A percentile compares a stretch with the other conserved stretches of the same genome.
Conservation (phyloP, 2,329 filamentous ascomycete species). For the Aspergillus oerlinghausenensis region DNA sequence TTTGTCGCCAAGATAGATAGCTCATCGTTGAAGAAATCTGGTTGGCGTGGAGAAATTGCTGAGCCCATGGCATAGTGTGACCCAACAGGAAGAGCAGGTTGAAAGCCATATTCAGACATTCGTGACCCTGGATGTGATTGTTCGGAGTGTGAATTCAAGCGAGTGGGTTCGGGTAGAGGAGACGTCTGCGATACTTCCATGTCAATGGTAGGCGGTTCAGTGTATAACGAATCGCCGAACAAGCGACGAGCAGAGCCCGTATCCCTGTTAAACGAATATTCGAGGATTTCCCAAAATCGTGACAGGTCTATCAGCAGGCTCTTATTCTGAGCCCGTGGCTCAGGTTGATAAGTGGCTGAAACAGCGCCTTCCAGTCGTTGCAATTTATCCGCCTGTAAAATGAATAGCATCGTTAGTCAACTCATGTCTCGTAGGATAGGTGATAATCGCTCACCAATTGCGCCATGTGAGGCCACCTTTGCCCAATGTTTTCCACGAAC, state of each 20-base stretch:
- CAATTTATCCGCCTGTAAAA: constrained; percentile 39
- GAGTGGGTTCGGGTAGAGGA: constrained; percentile 41
- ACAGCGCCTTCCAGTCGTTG: constrained; percentile 42
- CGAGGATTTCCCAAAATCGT: constrained; percentile 47
- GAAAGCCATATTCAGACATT: constrained; percentile 17
- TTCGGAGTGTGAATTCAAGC: constrained; percentile 26
- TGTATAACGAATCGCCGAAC: constrained; percentile 41
- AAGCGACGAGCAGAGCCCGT: constrained; percentile 32
- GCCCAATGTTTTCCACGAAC: constrained; percentile 41
- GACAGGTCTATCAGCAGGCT: constrained; percentile 44
- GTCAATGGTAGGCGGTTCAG: constrained; percentile 20
- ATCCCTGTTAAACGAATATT: constrained; percentile 43
- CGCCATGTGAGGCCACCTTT: constrained; percentile 44
- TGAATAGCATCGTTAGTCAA: neutral
- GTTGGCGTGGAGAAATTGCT: constrained; percentile 19
- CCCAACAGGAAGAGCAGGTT: constrained; percentile 11
- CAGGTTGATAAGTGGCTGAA: constrained; percentile 39
- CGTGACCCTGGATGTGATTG: constrained; percentile 8
- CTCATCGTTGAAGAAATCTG: constrained; percentile 36
- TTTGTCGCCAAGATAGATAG: constrained; percentile 45
- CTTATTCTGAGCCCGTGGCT: constrained; percentile 30
- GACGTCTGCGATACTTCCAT: constrained; percentile 42
- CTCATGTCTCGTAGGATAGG: neutral
- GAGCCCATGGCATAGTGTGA: constrained; percentile 13
- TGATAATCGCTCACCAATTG: constrained; percentile 33